Conservation (phyloP, 75 land plant genomes). For the Chamaecyparis obtusa region DNA sequence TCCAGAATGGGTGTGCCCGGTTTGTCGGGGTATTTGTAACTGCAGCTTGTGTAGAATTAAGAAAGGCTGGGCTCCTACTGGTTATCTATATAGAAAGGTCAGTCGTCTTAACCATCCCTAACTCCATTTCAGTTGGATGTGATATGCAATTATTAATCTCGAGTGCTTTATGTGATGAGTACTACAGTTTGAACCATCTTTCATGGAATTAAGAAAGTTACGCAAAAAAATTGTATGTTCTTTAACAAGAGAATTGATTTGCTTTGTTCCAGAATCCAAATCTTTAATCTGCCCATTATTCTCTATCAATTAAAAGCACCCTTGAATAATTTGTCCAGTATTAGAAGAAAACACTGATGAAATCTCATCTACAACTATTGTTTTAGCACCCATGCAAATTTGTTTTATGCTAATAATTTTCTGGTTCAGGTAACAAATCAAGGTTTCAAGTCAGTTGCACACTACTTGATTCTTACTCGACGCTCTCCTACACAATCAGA, state of each 20-base stretch:
- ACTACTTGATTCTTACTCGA: conserved; percentile 71
- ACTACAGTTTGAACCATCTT: neutral
- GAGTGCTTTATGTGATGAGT: neutral
- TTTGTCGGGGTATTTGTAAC: conserved; percentile 90
- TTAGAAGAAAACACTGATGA: neutral
- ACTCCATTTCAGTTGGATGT: neutral
- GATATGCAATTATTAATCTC: neutral
- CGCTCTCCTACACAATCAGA: neutral
- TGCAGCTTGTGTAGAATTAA: conserved; percentile 81
- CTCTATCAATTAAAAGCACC: neutral
- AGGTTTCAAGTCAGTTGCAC: conserved; percentile 91
- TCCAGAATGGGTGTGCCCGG: conserved; percentile 79
- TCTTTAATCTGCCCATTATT: neutral
- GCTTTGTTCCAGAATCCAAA: neutral
- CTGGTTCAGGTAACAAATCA: conserved; percentile 29
- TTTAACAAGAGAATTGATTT: neutral
- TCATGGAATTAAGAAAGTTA: neutral
- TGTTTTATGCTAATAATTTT: neutral
- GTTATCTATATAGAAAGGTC: conserved; percentile 49
- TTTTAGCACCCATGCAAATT: neutral
- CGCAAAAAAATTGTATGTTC: neutral
- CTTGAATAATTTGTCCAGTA: neutral
- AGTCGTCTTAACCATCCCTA: conserved; percentile 5
- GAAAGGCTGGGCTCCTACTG: conserved; percentile 93
- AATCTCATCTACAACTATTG: neutral